phyloP scores from a whole-genome alignment of 768 basidiomycete genomes.

The Leucocoprinus leucothites region DNA sequence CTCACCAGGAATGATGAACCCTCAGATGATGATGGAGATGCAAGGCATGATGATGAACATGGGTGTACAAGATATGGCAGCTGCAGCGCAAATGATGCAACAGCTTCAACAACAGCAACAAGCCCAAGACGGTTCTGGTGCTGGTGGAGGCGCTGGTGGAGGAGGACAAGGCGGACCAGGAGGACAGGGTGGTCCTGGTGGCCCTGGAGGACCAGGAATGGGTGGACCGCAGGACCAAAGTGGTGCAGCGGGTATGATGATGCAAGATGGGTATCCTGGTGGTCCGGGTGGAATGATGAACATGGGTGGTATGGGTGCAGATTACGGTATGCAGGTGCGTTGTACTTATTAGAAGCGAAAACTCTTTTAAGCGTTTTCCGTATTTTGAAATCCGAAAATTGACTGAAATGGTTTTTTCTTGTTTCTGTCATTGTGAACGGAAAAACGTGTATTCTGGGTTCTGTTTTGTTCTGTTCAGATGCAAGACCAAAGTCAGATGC shows the following conservation, averaged over 20 bases:
- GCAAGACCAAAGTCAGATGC: slow-evolving; percentile 60
- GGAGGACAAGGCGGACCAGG: no score
- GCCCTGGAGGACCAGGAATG: background rate
- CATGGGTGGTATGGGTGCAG: slow-evolving; percentile 62
- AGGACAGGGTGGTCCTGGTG: no score
- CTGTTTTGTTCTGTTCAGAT: slow-evolving; percentile 3
- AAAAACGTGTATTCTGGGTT: background rate
- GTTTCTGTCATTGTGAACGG: background rate
- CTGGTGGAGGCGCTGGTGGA: background rate
- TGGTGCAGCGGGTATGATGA: slow-evolving; percentile 27
- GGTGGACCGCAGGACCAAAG: slow-evolving; percentile 38
- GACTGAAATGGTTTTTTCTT: slow-evolving; percentile 11
- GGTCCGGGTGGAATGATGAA: slow-evolving; percentile 57
- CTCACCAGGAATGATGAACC: slow-evolving; percentile 53
- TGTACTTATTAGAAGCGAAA: background rate
- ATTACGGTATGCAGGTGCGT: slow-evolving; percentile 74
- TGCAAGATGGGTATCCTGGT: slow-evolving; percentile 46
- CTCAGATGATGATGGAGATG: slow-evolving; percentile 82
- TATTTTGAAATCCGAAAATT: slow-evolving; percentile 17
- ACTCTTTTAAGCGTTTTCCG: slow-evolving; percentile 12
- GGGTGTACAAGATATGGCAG: slow-evolving; percentile 63
- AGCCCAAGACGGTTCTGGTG: slow-evolving; percentile 4
- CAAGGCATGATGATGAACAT: slow-evolving; percentile 48
- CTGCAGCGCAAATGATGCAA: slow-evolving; percentile 22
- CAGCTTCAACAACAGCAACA: slow-evolving; percentile 7